Evolutionary conservation across 2,329 filamentous ascomycete genomes (phyloP).

Genomic region (Beauveria asiatica): DNA sequence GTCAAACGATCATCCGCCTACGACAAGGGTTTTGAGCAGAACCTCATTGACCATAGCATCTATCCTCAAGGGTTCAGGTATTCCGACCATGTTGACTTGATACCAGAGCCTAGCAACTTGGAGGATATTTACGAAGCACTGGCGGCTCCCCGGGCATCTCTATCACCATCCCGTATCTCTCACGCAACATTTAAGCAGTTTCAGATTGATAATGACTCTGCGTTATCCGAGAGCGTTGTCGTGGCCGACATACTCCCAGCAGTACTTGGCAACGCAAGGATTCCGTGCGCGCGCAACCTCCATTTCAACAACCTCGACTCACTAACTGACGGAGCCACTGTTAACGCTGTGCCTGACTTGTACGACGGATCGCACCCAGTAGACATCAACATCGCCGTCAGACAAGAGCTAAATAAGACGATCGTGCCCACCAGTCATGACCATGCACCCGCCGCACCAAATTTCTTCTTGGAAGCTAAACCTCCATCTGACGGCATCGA

Average conservation of each 20-base stretch:
- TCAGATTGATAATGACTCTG: not conserved
- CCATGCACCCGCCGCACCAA: constrained; percentile 23
- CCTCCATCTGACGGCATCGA: constrained; percentile 22
- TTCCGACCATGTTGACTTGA: no score
- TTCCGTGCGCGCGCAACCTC: no score
- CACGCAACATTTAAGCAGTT: not conserved
- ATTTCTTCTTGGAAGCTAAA: constrained; percentile 34
- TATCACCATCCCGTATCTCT: not conserved
- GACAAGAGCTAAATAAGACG: not conserved
- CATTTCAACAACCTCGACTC: no score
- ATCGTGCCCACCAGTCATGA: not conserved
- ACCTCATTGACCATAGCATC: not conserved
- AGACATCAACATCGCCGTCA: not conserved
- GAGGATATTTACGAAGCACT: not conserved
- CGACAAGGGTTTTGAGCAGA: not conserved
- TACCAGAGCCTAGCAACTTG: not conserved
- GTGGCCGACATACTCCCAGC: not conserved
- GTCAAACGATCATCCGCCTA: not conserved
- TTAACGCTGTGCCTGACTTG: no score
- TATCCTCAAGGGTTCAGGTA: not conserved
- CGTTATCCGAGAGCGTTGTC: not conserved
- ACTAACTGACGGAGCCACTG: no score
- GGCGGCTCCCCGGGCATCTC: not conserved
- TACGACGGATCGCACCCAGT: no score
- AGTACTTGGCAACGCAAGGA: no score